Conservation (phyloP, 1,284 basidiomycete genomes). For the Ceraceosorus guamensis region DNA sequence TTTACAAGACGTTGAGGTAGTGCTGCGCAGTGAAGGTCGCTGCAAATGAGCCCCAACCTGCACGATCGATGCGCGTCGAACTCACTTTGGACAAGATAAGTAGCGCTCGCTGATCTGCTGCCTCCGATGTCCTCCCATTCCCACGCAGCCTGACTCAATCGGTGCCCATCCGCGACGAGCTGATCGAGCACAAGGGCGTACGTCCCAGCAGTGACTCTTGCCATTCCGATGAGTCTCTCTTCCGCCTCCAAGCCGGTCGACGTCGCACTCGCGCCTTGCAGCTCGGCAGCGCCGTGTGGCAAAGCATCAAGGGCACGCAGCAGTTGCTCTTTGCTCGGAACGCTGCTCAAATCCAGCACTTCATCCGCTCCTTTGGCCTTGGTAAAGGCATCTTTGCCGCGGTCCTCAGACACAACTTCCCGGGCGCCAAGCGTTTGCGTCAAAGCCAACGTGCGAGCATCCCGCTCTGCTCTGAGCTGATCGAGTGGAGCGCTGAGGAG, state of each 20-base stretch:
- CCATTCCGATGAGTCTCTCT: constrained; percentile 13
- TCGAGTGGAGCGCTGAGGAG: too few species aligned
- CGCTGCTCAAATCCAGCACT: too few species aligned
- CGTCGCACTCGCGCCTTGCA: too few species aligned
- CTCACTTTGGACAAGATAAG: constrained; percentile 27
- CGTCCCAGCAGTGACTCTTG: constrained; percentile 24
- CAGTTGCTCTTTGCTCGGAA: too few species aligned
- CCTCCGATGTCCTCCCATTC: constrained; percentile 37
- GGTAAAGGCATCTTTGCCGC: too few species aligned
- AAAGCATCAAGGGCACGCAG: too few species aligned
- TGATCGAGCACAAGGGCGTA: constrained; percentile 27
- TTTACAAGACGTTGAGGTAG: neutral
- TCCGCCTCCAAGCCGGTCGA: neutral
- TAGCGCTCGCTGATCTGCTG: constrained; percentile 14
- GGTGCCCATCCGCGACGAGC: constrained; percentile 25
- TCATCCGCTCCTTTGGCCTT: too few species aligned
- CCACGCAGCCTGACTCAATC: constrained; percentile 29
- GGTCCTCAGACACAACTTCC: too few species aligned
- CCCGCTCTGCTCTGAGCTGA: too few species aligned
- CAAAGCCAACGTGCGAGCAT: too few species aligned
- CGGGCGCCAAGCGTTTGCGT: too few species aligned
- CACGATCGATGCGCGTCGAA: neutral
- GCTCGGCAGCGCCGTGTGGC: too few species aligned
- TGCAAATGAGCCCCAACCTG: neutral
- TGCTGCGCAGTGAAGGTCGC: neutral